Percentiles rank a stretch among this genome's conserved stretches.
Evolutionary conservation across 768 basidiomycete genomes (phyloP).

Genomic region (Termitomyces sp.): DNA sequence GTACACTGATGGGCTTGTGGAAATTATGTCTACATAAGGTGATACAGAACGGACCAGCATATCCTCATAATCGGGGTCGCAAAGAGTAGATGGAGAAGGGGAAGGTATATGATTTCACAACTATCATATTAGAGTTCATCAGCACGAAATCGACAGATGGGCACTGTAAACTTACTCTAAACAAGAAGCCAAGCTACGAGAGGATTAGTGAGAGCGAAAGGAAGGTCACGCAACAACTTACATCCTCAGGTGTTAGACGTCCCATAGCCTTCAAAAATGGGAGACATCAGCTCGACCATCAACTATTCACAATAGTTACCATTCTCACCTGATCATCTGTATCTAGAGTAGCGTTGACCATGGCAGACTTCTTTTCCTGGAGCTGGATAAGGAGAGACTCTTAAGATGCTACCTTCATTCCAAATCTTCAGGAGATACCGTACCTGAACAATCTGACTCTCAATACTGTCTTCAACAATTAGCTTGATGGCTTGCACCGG

Average conservation of each 20-base stretch:
- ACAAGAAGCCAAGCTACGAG: slow-evolving; percentile 51
- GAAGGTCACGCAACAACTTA: slow-evolving; percentile 26
- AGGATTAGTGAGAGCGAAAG: slow-evolving; percentile 7
- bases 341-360: slow-evolving; percentile 87
- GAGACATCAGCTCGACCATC: slow-evolving; percentile 12
- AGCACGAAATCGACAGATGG: neutral
- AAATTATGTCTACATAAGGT: neutral
- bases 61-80: neutral
- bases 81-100: neutral
- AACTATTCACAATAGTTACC: neutral
- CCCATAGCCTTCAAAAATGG: slow-evolving; percentile 71
- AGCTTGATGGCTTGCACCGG: slow-evolving; percentile 93
- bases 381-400: slow-evolving; percentile 36
- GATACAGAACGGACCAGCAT: neutral
- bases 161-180: slow-evolving; percentile 40
- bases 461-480: slow-evolving; percentile 94
- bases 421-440: slow-evolving; percentile 5
- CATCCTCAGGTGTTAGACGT: slow-evolving; percentile 83
- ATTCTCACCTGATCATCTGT: slow-evolving; percentile 69
- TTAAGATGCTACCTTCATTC: neutral
- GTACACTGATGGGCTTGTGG: no score
- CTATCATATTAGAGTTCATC: neutral
- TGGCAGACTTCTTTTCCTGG: slow-evolving; percentile 97
- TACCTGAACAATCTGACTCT: slow-evolving; percentile 89
- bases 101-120: neutral